phyloP scores from a whole-genome alignment of 495 filamentous ascomycete species.

The Oidiodendron maius region DNA sequence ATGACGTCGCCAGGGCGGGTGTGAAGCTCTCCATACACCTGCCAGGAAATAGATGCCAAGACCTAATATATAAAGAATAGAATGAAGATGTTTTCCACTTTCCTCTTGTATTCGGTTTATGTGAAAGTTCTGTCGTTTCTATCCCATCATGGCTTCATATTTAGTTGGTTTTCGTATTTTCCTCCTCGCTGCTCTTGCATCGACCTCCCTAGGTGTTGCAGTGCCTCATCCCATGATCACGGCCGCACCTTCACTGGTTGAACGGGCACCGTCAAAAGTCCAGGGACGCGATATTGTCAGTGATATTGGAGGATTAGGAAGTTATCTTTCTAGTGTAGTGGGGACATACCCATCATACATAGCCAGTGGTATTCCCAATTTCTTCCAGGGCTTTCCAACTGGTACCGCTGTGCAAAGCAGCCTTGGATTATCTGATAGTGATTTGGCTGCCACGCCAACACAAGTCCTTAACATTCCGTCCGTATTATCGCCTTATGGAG shows the following conservation, averaged over 20 bases:
- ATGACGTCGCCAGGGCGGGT: too few species aligned
- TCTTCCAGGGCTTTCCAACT: slow-evolving; percentile 62
- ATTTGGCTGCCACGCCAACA: slow-evolving; percentile 57
- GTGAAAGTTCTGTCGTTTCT: too few species aligned
- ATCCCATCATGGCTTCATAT: too few species aligned
- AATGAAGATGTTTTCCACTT: too few species aligned
- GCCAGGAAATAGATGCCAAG: too few species aligned
- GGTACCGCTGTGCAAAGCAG: slow-evolving; percentile 51
- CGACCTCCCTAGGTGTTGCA: slow-evolving; percentile 13
- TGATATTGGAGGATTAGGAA: slow-evolving; percentile 35
- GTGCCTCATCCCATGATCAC: slow-evolving; percentile 41
- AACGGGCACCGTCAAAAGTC: slow-evolving; percentile 24
- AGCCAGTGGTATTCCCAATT: slow-evolving; percentile 57
- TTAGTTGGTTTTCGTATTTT: slow-evolving; percentile 10
- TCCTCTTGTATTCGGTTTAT: too few species aligned
- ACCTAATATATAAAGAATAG: too few species aligned
- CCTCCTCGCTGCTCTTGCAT: slow-evolving; percentile 15
- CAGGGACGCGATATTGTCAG: slow-evolving; percentile 14
- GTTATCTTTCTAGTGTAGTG: slow-evolving; percentile 39
- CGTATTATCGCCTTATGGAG: slow-evolving; percentile 10
- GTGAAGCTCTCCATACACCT: too few species aligned
- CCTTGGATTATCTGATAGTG: slow-evolving; percentile 48
- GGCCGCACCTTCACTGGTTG: slow-evolving; percentile 32
- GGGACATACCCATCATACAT: slow-evolving; percentile 52
- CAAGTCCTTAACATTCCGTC: slow-evolving; percentile 66